Conservation (phyloP, 305 asterid species). For the Fraxinus latifolia region DNA sequence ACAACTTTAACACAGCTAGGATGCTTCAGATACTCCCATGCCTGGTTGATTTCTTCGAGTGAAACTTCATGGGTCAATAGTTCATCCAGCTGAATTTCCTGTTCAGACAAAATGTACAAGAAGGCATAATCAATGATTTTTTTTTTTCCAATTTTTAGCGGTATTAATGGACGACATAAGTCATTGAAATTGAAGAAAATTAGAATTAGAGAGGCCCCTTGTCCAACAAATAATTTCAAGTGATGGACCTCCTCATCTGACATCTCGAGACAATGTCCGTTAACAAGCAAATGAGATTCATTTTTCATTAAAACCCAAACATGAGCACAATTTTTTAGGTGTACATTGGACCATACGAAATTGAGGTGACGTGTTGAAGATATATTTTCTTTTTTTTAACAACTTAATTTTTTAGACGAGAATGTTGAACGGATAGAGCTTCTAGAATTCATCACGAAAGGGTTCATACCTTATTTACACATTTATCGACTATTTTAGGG, state of each 20-base stretch:
- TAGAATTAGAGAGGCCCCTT: background rate
- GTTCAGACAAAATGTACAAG: background rate
- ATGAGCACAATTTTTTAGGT: background rate
- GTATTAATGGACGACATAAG: background rate
- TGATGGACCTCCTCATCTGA: background rate
- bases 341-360: background rate
- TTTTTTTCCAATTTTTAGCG: background rate
- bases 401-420: background rate
- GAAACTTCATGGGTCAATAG: slow-evolving; percentile 64
- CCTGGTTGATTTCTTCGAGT: slow-evolving; percentile 57
- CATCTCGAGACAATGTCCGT: background rate
- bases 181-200: background rate
- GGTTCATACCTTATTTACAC: slow-evolving; percentile 54
- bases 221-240: background rate
- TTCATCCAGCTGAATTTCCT: slow-evolving; percentile 67
- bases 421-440: background rate
- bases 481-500: slow-evolving; percentile 57
- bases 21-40: slow-evolving; percentile 51
- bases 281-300: background rate
- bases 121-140: background rate
- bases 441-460: background rate
- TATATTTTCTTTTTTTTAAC: background rate
- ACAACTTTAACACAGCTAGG: slow-evolving; percentile 62
- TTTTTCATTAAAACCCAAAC: background rate
- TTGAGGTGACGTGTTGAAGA: background rate